Conservation (phyloP, 345 rosid genomes). For the Jatropha curcas region DNA sequence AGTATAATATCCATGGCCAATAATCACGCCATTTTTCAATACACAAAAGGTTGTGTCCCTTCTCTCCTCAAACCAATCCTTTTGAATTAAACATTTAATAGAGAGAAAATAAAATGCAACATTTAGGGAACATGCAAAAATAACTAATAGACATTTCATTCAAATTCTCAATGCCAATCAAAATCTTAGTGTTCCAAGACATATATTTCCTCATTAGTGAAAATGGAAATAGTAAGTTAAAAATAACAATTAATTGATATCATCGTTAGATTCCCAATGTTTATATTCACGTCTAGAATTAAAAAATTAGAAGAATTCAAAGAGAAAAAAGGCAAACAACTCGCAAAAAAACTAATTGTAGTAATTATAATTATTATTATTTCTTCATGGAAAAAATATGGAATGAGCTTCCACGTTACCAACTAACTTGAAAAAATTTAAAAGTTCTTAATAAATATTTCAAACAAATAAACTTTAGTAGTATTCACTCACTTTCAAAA, state of each 20-base stretch:
- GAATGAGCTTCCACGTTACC: no score
- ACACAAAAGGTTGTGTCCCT: slow-evolving; percentile 75
- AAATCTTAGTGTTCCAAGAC: not conserved
- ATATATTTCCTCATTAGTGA: not conserved
- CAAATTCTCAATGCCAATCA: not conserved
- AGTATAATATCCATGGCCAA: slow-evolving; percentile 70
- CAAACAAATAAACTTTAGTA: no score
- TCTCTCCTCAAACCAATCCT: slow-evolving; percentile 82
- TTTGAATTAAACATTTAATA: slow-evolving; percentile 51
- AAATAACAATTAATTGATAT: not conserved
- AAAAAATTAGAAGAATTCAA: not conserved
- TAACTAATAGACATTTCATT: not conserved
- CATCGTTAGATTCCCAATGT: not conserved
- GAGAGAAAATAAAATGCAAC: slow-evolving; percentile 70
- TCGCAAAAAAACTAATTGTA: not conserved
- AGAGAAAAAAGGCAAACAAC: not conserved
- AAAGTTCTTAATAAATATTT: no score
- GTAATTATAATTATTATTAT: no score
- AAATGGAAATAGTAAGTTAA: not conserved
- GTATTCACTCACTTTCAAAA: no score
- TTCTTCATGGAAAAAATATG: no score
- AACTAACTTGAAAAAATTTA: no score
- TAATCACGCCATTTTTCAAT: slow-evolving; percentile 67
- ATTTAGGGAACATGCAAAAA: slow-evolving; percentile 21
- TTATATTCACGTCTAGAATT: not conserved